phyloP scores from a whole-genome alignment of 192 early-diverging fungal species.

The Linnemannia schmuckeri region DNA sequence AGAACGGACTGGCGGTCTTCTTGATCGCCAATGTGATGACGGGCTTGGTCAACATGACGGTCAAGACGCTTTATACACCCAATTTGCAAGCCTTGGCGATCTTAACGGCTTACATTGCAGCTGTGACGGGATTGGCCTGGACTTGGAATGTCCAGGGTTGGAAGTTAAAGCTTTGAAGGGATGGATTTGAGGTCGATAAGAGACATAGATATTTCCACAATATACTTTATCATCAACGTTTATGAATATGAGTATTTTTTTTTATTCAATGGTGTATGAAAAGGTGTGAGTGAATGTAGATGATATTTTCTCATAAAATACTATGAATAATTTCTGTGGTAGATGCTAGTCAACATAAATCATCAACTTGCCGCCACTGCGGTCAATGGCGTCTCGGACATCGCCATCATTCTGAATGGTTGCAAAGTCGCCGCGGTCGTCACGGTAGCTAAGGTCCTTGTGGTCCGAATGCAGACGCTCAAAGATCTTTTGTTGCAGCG shows the following conservation, averaged over 20 bases:
- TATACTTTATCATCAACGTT: not conserved
- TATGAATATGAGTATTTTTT: too few species aligned
- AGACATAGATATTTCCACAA: not conserved
- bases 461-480: conserved; percentile 60
- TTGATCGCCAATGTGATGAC: conserved; percentile 92
- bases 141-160: conserved; percentile 49
- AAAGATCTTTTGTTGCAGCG: conserved; percentile 71
- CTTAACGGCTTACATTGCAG: conserved; percentile 66
- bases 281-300: too few species aligned
- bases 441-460: conserved; percentile 34
- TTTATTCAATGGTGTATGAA: too few species aligned
- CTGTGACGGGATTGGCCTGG: conserved; percentile 58
- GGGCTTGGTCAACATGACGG: conserved; percentile 83
- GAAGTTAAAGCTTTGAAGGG: conserved; percentile 45
- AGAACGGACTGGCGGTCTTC: conserved; percentile 87
- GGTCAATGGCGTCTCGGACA: conserved; percentile 47
- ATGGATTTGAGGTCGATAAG: not conserved
- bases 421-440: conserved; percentile 40
- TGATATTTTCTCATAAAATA: too few species aligned
- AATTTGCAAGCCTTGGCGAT: conserved; percentile 59
- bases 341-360: conserved; percentile 32
- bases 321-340: not conserved
- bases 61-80: conserved; percentile 80
- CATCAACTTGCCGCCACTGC: conserved; percentile 52
- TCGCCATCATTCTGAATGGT: conserved; percentile 28